Percentiles rank a stretch among this genome's conserved stretches.
phyloP scores from a whole-genome alignment of 176 grass and related monocot species.

The Bromus sterilis region DNA sequence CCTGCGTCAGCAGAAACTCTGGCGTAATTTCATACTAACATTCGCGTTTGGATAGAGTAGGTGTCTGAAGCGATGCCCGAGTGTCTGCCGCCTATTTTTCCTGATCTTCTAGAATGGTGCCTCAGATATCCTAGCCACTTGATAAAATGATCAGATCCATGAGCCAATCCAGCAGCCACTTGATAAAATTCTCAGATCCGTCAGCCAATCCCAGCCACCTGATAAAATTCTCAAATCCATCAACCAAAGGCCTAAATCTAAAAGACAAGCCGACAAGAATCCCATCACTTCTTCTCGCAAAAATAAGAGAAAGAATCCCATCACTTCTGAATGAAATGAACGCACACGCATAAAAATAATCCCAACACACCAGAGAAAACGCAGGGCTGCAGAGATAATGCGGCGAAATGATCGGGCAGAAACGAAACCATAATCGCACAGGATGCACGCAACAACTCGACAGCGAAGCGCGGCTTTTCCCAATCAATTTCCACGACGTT shows the following conservation, averaged over 20 bases:
- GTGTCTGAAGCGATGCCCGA: not conserved
- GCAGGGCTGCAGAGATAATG: constrained; percentile 28
- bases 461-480: constrained; percentile 21
- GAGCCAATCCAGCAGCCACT: too few relatives aligned
- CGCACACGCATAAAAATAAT: not conserved
- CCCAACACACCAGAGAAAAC: not conserved
- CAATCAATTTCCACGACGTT: constrained; percentile 22
- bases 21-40: not conserved
- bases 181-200: not conserved
- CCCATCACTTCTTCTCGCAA: not conserved
- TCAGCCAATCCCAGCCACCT: not conserved
- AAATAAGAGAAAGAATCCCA: not conserved
- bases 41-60: not conserved
- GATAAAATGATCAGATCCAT: too few relatives aligned
- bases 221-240: not conserved
- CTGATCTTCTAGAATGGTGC: not conserved
- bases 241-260: not conserved
- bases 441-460: constrained; percentile 34
- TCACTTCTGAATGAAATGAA: constrained; percentile 5
- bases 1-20: not conserved
- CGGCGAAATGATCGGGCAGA: constrained; percentile 18
- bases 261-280: not conserved
- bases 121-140: not conserved
- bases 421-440: constrained; percentile 3
- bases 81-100: not conserved